A percentile compares a stretch with the other conserved stretches of the same genome.
Evolutionary conservation across 192 early-diverging fungal genomes (phyloP).

Genomic region (Polychytrium aggregatum): DNA sequence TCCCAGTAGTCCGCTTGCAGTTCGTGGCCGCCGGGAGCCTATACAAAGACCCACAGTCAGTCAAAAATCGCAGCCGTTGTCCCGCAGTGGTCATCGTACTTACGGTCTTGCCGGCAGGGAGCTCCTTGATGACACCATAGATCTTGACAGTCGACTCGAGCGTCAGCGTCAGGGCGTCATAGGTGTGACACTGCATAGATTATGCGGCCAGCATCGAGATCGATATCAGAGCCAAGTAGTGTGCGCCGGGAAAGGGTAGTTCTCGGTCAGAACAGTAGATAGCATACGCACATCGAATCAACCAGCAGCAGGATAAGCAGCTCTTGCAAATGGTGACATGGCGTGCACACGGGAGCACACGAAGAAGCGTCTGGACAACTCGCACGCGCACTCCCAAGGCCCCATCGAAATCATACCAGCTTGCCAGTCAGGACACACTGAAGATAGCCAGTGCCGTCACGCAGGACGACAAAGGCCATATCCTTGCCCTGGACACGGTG

Average conservation of each 20-base stretch:
- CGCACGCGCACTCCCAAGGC: no score
- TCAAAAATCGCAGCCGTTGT: no score
- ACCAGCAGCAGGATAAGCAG: no score
- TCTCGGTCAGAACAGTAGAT: no score
- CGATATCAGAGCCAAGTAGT: no score
- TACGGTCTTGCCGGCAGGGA: conserved; percentile 88
- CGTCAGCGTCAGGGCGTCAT: conserved; percentile 85
- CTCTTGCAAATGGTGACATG: no score
- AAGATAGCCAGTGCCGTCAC: conserved; percentile 89
- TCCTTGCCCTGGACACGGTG: conserved; percentile 92
- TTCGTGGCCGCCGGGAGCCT: conserved; percentile 95
- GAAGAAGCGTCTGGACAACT: no score
- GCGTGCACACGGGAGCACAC: no score
- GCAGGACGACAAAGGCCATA: conserved; percentile 88
- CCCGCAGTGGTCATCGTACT: conserved; percentile 1
- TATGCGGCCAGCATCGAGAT: no score
- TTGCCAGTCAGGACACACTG: conserved; percentile 84
- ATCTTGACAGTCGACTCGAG: conserved; percentile 86
- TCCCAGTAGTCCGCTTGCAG: conserved; percentile 93
- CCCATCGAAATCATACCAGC: conserved; percentile 49
- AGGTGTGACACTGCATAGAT: conserved; percentile 88
- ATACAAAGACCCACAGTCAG: no score
- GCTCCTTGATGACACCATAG: conserved; percentile 73
- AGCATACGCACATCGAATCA: no score
- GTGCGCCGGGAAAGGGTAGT: no score